phyloP scores from a whole-genome alignment of 805 yeast species.

The Lachancea sp. region DNA sequence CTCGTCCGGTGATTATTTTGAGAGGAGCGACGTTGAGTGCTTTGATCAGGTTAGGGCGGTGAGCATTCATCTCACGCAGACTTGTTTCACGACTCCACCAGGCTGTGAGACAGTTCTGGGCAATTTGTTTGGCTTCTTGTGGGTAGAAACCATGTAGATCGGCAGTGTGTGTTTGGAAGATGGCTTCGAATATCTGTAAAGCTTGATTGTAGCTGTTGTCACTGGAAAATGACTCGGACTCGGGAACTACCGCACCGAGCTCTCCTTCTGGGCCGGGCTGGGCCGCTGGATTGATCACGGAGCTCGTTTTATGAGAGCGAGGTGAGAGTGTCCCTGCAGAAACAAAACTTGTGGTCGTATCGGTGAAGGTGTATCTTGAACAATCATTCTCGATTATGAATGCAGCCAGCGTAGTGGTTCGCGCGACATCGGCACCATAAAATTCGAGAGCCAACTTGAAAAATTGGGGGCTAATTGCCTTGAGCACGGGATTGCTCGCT shows the following conservation, averaged over 20 bases:
- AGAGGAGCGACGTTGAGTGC: slow-evolving; percentile 41
- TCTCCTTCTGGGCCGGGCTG: neutral
- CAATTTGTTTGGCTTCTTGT: slow-evolving; percentile 39
- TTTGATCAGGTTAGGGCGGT: slow-evolving; percentile 29
- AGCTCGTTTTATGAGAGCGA: neutral
- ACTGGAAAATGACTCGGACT: neutral
- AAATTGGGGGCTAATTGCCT: slow-evolving; percentile 36
- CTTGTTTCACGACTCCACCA: slow-evolving; percentile 63
- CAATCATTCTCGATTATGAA: slow-evolving; percentile 31
- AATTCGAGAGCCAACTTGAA: slow-evolving; percentile 35
- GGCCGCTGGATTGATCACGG: neutral
- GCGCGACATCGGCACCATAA: slow-evolving; percentile 39
- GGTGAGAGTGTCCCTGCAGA: neutral
- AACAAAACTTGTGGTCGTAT: neutral
- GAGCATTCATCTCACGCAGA: slow-evolving; percentile 38
- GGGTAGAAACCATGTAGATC: slow-evolving; percentile 57
- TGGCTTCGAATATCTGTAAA: slow-evolving; percentile 13
- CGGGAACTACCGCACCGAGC: neutral
- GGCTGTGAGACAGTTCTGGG: slow-evolving; percentile 32
- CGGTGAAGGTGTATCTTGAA: slow-evolving; percentile 25
- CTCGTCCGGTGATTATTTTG: slow-evolving; percentile 58
- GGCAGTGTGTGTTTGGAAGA: slow-evolving; percentile 24
- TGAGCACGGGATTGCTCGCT: slow-evolving; percentile 32
- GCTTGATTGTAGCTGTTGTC: slow-evolving; percentile 9
- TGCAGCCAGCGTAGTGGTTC: slow-evolving; percentile 34